Percentiles rank a stretch among this genome's conserved stretches.
phyloP scores from a whole-genome alignment of 257 asterid species.

The Salvia hispanica region DNA sequence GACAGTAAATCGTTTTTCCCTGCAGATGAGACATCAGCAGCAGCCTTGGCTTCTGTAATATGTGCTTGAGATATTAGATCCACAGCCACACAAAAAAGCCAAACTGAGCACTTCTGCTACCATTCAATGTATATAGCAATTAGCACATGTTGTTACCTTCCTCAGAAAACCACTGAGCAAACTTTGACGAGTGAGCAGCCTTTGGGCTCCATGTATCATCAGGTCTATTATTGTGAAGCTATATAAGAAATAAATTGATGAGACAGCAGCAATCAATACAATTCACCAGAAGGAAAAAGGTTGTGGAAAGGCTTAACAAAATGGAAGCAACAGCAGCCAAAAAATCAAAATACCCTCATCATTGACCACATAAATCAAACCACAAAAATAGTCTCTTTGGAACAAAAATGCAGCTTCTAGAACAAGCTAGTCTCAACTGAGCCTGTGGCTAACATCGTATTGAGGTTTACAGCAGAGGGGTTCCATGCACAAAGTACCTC shows the following conservation, averaged over 20 bases:
- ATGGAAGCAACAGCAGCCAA: constrained; percentile 2
- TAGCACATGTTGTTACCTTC: constrained; percentile 55
- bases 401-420: constrained; percentile 1
- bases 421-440: neutral
- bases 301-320: constrained; percentile 26
- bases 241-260: constrained; percentile 31
- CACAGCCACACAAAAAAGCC: neutral
- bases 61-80: constrained; percentile 24
- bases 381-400: constrained; percentile 3
- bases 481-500: neutral
- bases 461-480: neutral
- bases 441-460: constrained; percentile 1
- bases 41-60: constrained; percentile 59
- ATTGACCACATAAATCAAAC: constrained; percentile 21
- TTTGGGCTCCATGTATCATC: constrained; percentile 54
- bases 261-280: constrained; percentile 16
- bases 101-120: constrained; percentile 22
- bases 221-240: constrained; percentile 51
- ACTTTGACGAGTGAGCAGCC: constrained; percentile 62
- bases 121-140: neutral
- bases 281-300: constrained; percentile 29
- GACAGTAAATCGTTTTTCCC: constrained; percentile 68
- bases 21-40: constrained; percentile 40
- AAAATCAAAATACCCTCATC: constrained; percentile 11
- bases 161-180: constrained; percentile 81